phyloP scores from a whole-genome alignment of 2,329 filamentous ascomycete genomes.

The Stachybotrys chartarum region DNA sequence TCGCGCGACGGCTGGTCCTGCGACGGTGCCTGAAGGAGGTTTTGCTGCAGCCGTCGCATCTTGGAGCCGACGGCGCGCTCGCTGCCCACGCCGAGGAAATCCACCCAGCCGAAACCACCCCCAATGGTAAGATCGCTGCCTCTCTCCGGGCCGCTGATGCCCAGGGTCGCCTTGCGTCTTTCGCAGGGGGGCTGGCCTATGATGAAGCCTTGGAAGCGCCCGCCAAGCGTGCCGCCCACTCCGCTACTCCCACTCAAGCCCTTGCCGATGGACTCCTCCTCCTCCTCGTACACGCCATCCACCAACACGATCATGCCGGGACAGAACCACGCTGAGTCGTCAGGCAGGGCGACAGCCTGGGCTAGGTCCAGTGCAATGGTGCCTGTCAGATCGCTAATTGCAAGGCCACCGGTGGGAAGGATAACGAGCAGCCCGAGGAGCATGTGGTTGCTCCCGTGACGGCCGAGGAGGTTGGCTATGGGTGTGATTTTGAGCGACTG shows the following conservation, averaged over 20 bases:
- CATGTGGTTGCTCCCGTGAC: constrained; percentile 78
- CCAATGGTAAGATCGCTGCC: constrained; percentile 56
- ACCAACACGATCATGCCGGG: constrained; percentile 95
- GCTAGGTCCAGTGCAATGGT: constrained; percentile 79
- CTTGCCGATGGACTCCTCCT: constrained; percentile 63
- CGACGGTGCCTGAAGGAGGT: constrained; percentile 45
- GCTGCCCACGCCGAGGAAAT: constrained; percentile 87
- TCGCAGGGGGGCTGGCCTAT: constrained; percentile 90
- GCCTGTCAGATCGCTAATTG: constrained; percentile 80
- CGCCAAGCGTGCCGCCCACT: constrained; percentile 85
- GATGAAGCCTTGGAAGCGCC: constrained; percentile 83
- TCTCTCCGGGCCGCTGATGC: constrained; percentile 55
- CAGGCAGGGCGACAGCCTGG: constrained; percentile 73
- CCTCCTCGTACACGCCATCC: constrained; percentile 95
- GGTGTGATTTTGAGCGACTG: constrained; percentile 83
- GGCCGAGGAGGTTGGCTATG: constrained; percentile 67
- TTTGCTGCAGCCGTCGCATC: constrained; percentile 75
- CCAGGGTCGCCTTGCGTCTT: constrained; percentile 70
- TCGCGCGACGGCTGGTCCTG: constrained; percentile 33
- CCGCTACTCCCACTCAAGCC: constrained; percentile 71
- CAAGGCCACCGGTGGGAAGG: constrained; percentile 73
- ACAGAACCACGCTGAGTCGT: constrained; percentile 84
- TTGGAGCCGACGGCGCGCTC: constrained; percentile 74
- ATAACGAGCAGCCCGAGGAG: constrained; percentile 77
- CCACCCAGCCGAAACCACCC: constrained; percentile 92